These are phyloP conservation scores for Aspergillus brunneoviolaceus DNA, from an alignment of 2,329 filamentous ascomycete species.

Conservation along the genomic window DNA sequence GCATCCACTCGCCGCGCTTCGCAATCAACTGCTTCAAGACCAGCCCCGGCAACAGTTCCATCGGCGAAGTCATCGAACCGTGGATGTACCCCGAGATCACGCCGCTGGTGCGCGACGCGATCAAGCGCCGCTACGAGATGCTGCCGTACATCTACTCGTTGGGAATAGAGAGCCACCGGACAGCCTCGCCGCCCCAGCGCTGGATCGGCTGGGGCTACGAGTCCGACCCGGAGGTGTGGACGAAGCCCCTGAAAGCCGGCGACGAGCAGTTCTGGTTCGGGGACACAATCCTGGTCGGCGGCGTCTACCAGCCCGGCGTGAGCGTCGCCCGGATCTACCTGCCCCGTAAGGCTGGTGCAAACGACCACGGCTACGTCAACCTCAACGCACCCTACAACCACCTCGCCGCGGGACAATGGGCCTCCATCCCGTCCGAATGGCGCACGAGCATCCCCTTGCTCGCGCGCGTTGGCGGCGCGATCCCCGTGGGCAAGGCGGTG, in stretches of 20 bases:
- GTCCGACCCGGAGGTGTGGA: conserved; percentile 66
- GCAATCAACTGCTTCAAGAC: conserved; percentile 81
- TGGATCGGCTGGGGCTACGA: conserved; percentile 76
- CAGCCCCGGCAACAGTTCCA: conserved; percentile 60
- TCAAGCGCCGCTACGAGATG: conserved; percentile 69
- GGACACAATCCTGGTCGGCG: conserved; percentile 63
- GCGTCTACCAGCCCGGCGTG: conserved; percentile 63
- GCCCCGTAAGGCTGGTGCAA: conserved; percentile 43
- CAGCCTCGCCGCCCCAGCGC: conserved; percentile 63
- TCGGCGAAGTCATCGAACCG: conserved; percentile 73
- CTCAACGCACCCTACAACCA: conserved; percentile 62
- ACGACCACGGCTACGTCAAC: conserved; percentile 58
- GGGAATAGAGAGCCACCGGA: conserved; percentile 60
- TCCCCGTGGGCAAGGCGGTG: conserved; percentile 53
- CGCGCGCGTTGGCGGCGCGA: conserved; percentile 54
- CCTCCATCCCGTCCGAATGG: conserved; percentile 53
- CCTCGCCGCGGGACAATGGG: conserved; percentile 56
- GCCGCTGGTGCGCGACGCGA: conserved; percentile 61
- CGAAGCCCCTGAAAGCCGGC: conserved; percentile 57
- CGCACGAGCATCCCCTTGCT: conserved; percentile 56
- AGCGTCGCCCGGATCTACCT: conserved; percentile 61
- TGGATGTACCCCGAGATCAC: conserved; percentile 74
- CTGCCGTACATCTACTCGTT: conserved; percentile 71
- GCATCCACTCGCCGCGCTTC: conserved; percentile 68
- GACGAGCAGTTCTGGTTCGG: conserved; percentile 75